Base-by-base conservation (phyloP, 2,329 filamentous ascomycete species). In the Ramichloridium luteum region DNA sequence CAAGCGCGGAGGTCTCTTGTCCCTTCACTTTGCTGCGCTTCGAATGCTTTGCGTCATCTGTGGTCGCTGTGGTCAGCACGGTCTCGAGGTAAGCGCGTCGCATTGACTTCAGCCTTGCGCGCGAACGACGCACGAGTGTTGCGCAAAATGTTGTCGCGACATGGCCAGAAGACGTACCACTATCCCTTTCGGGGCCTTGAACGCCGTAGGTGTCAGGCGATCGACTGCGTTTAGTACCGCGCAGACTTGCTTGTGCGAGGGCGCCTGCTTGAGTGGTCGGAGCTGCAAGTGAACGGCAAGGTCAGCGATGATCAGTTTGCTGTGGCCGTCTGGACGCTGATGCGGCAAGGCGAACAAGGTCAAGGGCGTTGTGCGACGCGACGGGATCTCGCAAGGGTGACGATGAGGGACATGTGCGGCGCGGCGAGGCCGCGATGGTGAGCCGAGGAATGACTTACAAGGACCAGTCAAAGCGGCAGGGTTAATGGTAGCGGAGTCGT, bases 401-500 rank as follows among this genome's bases (percentile, higher is more conserved):
- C 25, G 34, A 26, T 28, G 33, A 36, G 33, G 22, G 23, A 20
- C 20, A n/a, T 8, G 8, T n/a, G 20, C 20, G 20, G 8, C 20
- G 20, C n/a, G n/a, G 8, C 20, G 20, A 23, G 20, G 20, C n/a
- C n/a, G 20, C 20, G 25, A 34, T 22, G 27, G 13, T 22, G 18
- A 10, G 22, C 8, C 25, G 34, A 12, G 20, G 31, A 27, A 29
- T 25, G 27, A 45, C 53, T 46, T 76, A 88, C 80, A 74, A 66
- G 76, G 65, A 56, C 77, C 77, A 64, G 80, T 84, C 65, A 93
- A 70, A 44, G 80, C 81, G 53, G 82, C 82, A 57, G 84, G 84
- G 68, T 92, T 83, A 68, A 93, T 90, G 55, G 84, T 92, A 57
- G 80, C 81, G 67, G 79, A 79, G 58, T 82, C 79, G 71, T 80